Evolutionary conservation across 495 filamentous ascomycete genomes (phyloP).

Genomic region (Hyaloscypha variabilis): DNA sequence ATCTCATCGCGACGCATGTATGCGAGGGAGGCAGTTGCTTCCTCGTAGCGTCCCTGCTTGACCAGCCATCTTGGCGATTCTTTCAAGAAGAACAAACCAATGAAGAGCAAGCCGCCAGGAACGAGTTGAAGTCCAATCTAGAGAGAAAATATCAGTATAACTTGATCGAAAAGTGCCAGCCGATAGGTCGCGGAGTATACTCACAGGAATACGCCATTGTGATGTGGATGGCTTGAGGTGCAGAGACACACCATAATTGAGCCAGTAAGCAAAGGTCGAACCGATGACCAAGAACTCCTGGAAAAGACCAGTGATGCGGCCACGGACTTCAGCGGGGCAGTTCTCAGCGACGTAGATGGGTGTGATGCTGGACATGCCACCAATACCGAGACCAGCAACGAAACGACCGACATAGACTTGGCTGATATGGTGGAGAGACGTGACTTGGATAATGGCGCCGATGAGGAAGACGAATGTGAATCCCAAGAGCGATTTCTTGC

Average conservation of each 20-base stretch:
- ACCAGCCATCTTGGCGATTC: slow-evolving; percentile 30
- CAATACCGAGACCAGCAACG: slow-evolving; percentile 57
- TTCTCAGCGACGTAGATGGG: slow-evolving; percentile 50
- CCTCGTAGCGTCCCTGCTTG: slow-evolving; percentile 24
- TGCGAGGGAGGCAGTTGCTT: slow-evolving; percentile 18
- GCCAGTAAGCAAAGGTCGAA: slow-evolving; percentile 53
- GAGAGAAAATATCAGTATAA: neutral
- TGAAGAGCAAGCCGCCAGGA: slow-evolving; percentile 19
- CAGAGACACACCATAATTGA: slow-evolving; percentile 48
- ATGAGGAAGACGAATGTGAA: slow-evolving; percentile 40
- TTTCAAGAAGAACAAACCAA: slow-evolving; percentile 28
- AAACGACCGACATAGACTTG: slow-evolving; percentile 47
- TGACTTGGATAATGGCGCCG: slow-evolving; percentile 40
- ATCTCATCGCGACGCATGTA: slow-evolving; percentile 20
- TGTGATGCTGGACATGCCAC: slow-evolving; percentile 53
- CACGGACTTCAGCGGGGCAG: slow-evolving; percentile 55
- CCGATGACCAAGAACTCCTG: slow-evolving; percentile 37
- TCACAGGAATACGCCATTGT: slow-evolving; percentile 55
- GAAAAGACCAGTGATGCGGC: slow-evolving; percentile 44
- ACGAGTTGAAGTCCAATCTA: slow-evolving; percentile 23
- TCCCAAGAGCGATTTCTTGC: slow-evolving; percentile 38
- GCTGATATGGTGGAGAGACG: slow-evolving; percentile 37
- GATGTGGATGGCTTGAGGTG: slow-evolving; percentile 24
- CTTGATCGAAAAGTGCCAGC: no score
- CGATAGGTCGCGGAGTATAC: no score